Evolutionary conservation across 805 yeast genomes (phyloP), one percentile per base, ranked within the genome.

Genomic region (Schwanniomyces sp.): DNA sequence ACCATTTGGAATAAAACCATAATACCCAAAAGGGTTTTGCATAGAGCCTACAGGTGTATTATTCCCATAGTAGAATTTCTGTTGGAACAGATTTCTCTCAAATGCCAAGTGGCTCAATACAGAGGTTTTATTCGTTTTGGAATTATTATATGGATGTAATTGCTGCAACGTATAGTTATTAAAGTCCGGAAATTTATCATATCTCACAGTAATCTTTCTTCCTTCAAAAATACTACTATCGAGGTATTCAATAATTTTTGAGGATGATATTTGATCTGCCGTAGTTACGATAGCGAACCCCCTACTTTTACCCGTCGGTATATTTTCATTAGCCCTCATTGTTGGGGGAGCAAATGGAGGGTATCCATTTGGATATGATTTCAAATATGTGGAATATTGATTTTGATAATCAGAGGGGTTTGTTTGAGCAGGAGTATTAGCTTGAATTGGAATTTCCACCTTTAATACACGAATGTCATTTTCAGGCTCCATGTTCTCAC

Each of bases 221-320:
- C 88, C 88, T 57, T 80, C 79, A 55, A 83, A 85, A n/a, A 60
- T 69, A 2, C 59, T 55, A 10, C 79, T 80, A 57, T 85, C 78
- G 54, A 84, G 80, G 36, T 59, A 47, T 24, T 69, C 64, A 39
- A 85, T 82, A 12, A 83, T 72, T 36, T 67, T 66, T 4, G 67
- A 66, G 4, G 86, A 80, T 30, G 79, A 79, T 7, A 63, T 69
- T 28, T 68, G 72, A 34, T 72, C 61, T 1, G 70, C 70, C 21
- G 81, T 82, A 4, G 77, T 71, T 1, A 82, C 87, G 41, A 85
- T 76, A 1, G 89, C 90, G 67, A 81, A 85, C 1, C 91, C 90
- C 55, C 82, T 76, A 28, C 68, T 63, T 47, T 41, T 39, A 2
- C 30, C 27, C 4, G 30, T 16, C 2, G 34, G 32, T 5, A 34